Evolutionary conservation across 345 rosid species (phyloP), one percentile per base, ranked within the genome.

Genomic region (Aquilaria malaccensis): DNA sequence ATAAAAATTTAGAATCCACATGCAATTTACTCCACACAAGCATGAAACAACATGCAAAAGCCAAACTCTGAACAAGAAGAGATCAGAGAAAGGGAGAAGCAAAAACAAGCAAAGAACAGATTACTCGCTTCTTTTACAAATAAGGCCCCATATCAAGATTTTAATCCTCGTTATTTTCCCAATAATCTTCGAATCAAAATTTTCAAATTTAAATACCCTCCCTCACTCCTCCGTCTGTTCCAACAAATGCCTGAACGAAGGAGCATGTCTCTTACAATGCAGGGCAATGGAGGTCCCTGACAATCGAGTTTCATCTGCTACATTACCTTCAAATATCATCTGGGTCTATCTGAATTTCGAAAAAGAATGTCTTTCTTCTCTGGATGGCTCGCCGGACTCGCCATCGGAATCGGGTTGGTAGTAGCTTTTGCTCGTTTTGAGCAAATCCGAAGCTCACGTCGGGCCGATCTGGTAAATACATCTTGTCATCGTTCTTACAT

Each of bases 341-440:
- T 48, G 62, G 49, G 33, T 6, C 15, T 57, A 29, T 45, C 6
- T 9, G 0, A 22, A 72, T 59, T 10, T 10, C 11, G 43, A 2
- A 57, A 9, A 57, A 33, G 6, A 65, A 78, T 80, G 85, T 70
- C 77, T 6, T 86, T 86, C 74, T 62, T 86, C 43, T 61, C 72
- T 45, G 84, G 88, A 4, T 46, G 81, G 66, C 63, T 84, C 51
- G 9, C 76, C 32, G 96, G 96, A 49, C 31, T 89, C 52, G 64
- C 59, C 61, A 68, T 84, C 31, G 87, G 93, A 4, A 55, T 86
- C 9, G 83, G 83, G 7, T 57, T 89, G 72, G 72, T 89, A 53
- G 74, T 81, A 2, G 78, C 78, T 13, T 89, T 86, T 64, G 88
- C 88, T 9, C 77, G 79, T 4, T 86, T 63, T n/a, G 85, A 80